phyloP scores from a whole-genome alignment of 2,329 filamentous ascomycete genomes.

The Lasiodiplodia theobromae region DNA sequence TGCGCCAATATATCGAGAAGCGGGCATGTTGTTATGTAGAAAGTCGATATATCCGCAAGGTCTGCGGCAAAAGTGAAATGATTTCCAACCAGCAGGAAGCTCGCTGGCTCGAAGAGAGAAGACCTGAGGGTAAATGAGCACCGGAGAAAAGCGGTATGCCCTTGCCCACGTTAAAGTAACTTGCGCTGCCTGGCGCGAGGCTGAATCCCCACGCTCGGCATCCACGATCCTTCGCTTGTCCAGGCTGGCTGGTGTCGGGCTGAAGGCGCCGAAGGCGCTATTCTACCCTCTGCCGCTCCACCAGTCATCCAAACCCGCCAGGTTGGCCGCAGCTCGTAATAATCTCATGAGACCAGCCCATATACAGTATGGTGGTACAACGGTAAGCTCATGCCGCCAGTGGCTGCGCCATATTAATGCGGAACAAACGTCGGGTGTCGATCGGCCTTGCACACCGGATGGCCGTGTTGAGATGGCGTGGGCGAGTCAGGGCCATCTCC shows the following conservation, averaged over 20 bases:
- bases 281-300: neutral
- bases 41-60: slow-evolving; percentile 33
- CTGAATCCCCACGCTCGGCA: slow-evolving; percentile 17
- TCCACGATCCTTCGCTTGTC: slow-evolving; percentile 30
- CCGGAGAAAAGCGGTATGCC: slow-evolving; percentile 32
- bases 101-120: slow-evolving; percentile 17
- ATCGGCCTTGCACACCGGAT: slow-evolving; percentile 3
- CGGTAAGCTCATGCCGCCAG: neutral
- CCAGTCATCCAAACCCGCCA: slow-evolving; percentile 8
- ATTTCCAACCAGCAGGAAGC: neutral
- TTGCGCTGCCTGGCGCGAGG: slow-evolving; percentile 17
- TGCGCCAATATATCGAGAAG: slow-evolving; percentile 36
- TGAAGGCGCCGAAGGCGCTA: slow-evolving; percentile 10
- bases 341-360: slow-evolving; percentile 2
- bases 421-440: neutral
- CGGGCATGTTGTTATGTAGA: neutral
- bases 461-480: slow-evolving; percentile 2
- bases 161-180: slow-evolving; percentile 2
- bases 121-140: slow-evolving; percentile 19
- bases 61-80: neutral
- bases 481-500: slow-evolving; percentile 5
- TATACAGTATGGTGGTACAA: slow-evolving; percentile 6
- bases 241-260: slow-evolving; percentile 18
- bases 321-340: neutral
- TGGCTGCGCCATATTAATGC: neutral